phyloP scores from a whole-genome alignment of 495 filamentous ascomycete genomes.

The Cudoniella acicularis region DNA sequence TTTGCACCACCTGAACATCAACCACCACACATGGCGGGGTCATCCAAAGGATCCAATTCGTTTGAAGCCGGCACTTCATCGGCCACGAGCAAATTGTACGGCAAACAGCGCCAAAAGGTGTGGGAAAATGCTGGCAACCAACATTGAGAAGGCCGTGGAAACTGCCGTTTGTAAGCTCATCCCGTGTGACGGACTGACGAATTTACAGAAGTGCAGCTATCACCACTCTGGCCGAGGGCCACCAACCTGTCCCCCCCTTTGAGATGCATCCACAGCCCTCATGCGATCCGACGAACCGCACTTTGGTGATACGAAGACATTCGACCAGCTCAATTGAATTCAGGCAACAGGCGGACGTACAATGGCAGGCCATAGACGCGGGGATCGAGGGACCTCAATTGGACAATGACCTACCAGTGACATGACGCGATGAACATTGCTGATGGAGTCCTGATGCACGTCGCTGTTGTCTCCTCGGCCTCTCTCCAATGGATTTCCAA shows the following conservation, averaged over 20 bases:
- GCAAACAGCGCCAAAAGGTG: no score
- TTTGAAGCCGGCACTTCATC: background rate
- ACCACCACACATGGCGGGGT: background rate
- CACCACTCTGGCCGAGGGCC: background rate
- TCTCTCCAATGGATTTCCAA: background rate
- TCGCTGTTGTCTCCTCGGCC: background rate
- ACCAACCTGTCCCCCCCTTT: background rate
- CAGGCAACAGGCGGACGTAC: background rate
- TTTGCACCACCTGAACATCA: no score
- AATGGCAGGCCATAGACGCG: background rate
- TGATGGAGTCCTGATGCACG: background rate
- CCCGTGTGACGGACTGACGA: background rate
- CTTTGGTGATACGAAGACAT: background rate
- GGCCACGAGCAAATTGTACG: background rate
- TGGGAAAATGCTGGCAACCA: no score
- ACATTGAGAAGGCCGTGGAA: no score
- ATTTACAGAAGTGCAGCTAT: background rate
- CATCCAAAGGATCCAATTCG: background rate
- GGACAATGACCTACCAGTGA: background rate
- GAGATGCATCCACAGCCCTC: no score
- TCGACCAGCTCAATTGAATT: background rate
- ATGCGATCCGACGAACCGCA: background rate
- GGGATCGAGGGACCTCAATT: background rate
- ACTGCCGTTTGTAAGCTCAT: no score
- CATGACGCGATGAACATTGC: background rate